Conservation (phyloP, 75 land plant genomes). For the Cunninghamia lanceolata region DNA sequence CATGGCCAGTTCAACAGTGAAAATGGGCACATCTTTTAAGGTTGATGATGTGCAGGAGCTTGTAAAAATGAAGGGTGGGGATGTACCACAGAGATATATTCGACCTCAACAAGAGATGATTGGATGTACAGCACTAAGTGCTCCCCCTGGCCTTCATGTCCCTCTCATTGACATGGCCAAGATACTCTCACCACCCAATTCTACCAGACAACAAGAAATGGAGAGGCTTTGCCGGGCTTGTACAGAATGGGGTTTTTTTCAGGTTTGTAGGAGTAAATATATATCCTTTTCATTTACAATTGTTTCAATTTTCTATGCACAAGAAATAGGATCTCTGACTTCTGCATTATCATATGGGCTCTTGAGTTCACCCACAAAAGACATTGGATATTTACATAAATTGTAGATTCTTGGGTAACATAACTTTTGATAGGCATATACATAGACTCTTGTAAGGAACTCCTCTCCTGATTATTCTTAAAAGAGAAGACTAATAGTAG, state of each 20-base stretch:
- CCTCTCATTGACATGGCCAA: conserved; percentile 54
- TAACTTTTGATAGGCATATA: not conserved
- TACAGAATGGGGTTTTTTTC: conserved; percentile 34
- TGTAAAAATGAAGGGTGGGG: conserved; percentile 18
- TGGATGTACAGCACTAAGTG: conserved; percentile 7
- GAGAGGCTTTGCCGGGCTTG: conserved; percentile 31
- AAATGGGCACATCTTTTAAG: not conserved
- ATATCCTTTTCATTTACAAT: not conserved
- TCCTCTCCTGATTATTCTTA: no score
- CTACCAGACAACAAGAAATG: conserved; percentile 22
- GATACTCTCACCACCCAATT: not conserved
- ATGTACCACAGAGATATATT: conserved; percentile 53
- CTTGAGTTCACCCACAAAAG: conserved; percentile 19
- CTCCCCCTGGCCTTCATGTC: conserved; percentile 15
- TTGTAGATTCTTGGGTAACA: no score
- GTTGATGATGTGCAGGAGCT: conserved; percentile 66
- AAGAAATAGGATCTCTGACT: no score
- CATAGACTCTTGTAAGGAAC: no score
- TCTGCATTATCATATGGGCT: conserved; percentile 15
- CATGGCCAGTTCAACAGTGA: not conserved
- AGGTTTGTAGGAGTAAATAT: conserved; percentile 5
- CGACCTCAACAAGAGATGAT: conserved; percentile 34
- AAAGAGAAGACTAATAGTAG: no score
- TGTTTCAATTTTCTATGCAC: not conserved
- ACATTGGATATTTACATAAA: no score